A percentile compares a stretch with the other conserved stretches of the same genome.
phyloP scores from a whole-genome alignment of 1,284 basidiomycete species.

The Melampsora larici-populina region DNA sequence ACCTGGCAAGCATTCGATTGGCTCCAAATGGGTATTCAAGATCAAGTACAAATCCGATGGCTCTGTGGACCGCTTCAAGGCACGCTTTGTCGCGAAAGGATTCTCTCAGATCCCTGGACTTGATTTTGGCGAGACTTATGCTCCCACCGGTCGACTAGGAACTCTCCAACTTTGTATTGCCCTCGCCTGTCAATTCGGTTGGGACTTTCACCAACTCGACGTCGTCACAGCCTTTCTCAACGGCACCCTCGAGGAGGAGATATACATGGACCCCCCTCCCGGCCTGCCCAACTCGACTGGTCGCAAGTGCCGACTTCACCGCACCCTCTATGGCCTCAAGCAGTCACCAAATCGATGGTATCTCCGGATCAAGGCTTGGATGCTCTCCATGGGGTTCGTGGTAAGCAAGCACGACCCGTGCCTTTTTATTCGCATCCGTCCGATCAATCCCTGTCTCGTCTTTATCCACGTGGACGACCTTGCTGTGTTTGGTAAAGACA shows the following conservation, averaged over 20 bases:
- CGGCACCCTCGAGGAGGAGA: too few species aligned
- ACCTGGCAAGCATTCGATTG: not conserved
- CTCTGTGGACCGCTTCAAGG: constrained; percentile 26
- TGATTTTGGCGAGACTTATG: constrained; percentile 43
- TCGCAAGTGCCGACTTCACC: too few species aligned
- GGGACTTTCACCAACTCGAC: too few species aligned
- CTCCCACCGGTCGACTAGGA: too few species aligned
- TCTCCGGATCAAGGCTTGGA: not conserved
- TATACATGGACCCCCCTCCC: too few species aligned
- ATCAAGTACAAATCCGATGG: constrained; percentile 30
- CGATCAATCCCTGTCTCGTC: not conserved
- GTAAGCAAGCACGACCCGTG: not conserved
- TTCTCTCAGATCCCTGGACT: constrained; percentile 37
- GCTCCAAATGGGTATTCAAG: constrained; percentile 39
- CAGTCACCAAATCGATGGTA: constrained; percentile 4
- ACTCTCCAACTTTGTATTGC: too few species aligned
- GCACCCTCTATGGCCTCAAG: not conserved
- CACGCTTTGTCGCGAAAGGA: constrained; percentile 44
- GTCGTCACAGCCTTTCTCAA: too few species aligned
- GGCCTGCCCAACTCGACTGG: too few species aligned
- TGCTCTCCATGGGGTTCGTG: not conserved
- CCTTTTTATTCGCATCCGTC: not conserved
- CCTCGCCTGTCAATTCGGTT: too few species aligned
- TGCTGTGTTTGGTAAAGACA: not conserved
- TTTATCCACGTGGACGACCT: constrained; percentile 16